Conservation (phyloP, 352 stramenopile genomes). For the Nothophytophthora sp. region DNA sequence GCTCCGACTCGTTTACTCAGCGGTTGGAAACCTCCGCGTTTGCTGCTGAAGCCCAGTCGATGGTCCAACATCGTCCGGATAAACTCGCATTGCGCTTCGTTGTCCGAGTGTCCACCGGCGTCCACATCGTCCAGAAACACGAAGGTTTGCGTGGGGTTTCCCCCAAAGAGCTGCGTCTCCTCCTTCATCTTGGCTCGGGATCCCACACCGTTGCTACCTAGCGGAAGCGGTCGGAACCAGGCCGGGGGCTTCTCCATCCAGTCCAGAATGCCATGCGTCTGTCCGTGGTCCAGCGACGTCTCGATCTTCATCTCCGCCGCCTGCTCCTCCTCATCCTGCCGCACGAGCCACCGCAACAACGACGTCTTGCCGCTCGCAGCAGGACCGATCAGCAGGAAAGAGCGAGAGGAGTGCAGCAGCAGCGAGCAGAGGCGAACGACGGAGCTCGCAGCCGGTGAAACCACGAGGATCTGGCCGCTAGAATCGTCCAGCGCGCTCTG, state of each 20-base stretch:
- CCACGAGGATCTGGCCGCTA: constrained; percentile 37
- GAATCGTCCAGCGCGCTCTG: constrained; percentile 25
- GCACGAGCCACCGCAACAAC: constrained; percentile 37
- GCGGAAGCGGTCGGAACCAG: constrained; percentile 36
- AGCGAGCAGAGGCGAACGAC: constrained; percentile 40
- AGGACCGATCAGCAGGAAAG: constrained; percentile 48
- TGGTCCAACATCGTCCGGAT: constrained; percentile 55
- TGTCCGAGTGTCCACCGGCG: constrained; percentile 3
- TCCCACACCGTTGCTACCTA: not conserved
- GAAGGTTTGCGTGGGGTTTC: constrained; percentile 27
- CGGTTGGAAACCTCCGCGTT: constrained; percentile 18
- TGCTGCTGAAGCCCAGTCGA: constrained; percentile 34
- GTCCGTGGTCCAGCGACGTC: constrained; percentile 42
- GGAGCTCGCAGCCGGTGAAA: constrained; percentile 19
- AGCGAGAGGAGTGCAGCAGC: constrained; percentile 35
- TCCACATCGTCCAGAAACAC: constrained; percentile 64
- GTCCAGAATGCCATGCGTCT: constrained; percentile 40
- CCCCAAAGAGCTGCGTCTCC: constrained; percentile 42
- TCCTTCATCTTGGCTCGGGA: constrained; percentile 30
- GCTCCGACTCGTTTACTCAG: constrained; percentile 44
- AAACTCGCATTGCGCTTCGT: constrained; percentile 33
- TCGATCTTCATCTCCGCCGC: constrained; percentile 45
- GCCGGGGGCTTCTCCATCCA: constrained; percentile 42
- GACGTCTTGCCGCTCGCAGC: constrained; percentile 56
- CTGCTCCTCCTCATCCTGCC: constrained; percentile 39